A percentile compares a stretch with the other conserved stretches of the same genome.
Conservation (phyloP, 1,139 yeast genomes). For the Saccharomycopsis crataegensis region DNA sequence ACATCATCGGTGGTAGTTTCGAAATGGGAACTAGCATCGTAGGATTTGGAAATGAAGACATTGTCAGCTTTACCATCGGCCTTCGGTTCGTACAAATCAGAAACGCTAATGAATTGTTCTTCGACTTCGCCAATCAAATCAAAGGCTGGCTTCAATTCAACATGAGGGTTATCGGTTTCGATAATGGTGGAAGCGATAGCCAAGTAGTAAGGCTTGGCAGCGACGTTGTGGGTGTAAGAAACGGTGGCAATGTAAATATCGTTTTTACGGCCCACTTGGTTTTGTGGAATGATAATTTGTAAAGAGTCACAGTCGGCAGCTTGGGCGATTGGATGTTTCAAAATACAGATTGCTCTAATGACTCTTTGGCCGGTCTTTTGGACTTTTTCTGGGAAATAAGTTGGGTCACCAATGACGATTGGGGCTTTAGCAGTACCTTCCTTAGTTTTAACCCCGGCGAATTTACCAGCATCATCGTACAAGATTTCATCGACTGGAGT, state of each 20-base stretch:
- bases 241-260: slow-evolving; percentile 92
- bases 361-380: slow-evolving; percentile 79
- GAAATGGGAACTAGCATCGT: slow-evolving; percentile 93
- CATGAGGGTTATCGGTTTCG: slow-evolving; percentile 77
- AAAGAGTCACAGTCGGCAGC: slow-evolving; percentile 82
- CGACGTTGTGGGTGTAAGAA: slow-evolving; percentile 85
- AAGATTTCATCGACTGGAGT: slow-evolving; percentile 89
- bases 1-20: slow-evolving; percentile 96
- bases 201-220: slow-evolving; percentile 81
- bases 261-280: slow-evolving; percentile 87
- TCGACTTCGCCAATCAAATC: slow-evolving; percentile 69
- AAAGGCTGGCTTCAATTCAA: slow-evolving; percentile 92
- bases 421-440: slow-evolving; percentile 92
- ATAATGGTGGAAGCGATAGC: slow-evolving; percentile 94
- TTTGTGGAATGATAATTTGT: slow-evolving; percentile 93
- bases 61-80: slow-evolving; percentile 77
- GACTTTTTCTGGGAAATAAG: slow-evolving; percentile 91
- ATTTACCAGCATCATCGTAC: slow-evolving; percentile 64
- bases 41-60: slow-evolving; percentile 77
- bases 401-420: slow-evolving; percentile 94
- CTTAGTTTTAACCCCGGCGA: slow-evolving; percentile 81
- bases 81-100: slow-evolving; percentile 82
- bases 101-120: slow-evolving; percentile 93
- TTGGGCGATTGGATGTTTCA: slow-evolving; percentile 84
- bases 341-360: slow-evolving; percentile 89